These are phyloP conservation scores for Colletotrichum eremochloae DNA, from an alignment of 2,329 filamentous ascomycete genomes.

Conservation along the genomic window DNA sequence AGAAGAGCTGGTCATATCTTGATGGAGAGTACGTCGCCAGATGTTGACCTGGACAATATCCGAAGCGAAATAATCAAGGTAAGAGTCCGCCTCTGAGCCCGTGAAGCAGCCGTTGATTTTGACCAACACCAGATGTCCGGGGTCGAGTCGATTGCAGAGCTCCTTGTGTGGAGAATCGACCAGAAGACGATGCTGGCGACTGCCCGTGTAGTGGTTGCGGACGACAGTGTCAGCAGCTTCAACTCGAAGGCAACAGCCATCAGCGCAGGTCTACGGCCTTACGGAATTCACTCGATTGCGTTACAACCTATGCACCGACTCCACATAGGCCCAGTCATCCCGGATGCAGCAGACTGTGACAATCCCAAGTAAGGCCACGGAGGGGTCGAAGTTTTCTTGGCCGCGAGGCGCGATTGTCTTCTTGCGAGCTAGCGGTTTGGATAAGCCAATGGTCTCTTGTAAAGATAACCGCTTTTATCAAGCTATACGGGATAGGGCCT, in stretches of 20 bases:
- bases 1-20: constrained; percentile 74
- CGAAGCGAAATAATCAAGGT: constrained; percentile 78
- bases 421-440: not conserved
- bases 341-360: not conserved
- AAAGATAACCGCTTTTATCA: not conserved
- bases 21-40: constrained; percentile 74
- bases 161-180: constrained; percentile 81
- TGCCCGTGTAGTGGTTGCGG: constrained; percentile 75
- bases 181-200: constrained; percentile 78
- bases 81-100: constrained; percentile 20
- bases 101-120: constrained; percentile 2
- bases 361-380: not conserved
- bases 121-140: constrained; percentile 68
- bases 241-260: constrained; percentile 72
- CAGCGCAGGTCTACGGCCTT: constrained; percentile 78
- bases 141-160: constrained; percentile 76
- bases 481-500: not conserved
- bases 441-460: not conserved
- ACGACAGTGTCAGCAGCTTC: constrained; percentile 69
- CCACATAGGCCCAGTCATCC: not conserved
- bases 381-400: not conserved
- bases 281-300: constrained; percentile 79
- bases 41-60: constrained; percentile 72
- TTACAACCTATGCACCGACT: constrained; percentile 72
- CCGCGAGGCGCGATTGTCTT: not conserved